Evolutionary conservation across 345 rosid genomes (phyloP), one percentile per base, ranked within the genome.

Genomic region (Sisymbrium irio): DNA sequence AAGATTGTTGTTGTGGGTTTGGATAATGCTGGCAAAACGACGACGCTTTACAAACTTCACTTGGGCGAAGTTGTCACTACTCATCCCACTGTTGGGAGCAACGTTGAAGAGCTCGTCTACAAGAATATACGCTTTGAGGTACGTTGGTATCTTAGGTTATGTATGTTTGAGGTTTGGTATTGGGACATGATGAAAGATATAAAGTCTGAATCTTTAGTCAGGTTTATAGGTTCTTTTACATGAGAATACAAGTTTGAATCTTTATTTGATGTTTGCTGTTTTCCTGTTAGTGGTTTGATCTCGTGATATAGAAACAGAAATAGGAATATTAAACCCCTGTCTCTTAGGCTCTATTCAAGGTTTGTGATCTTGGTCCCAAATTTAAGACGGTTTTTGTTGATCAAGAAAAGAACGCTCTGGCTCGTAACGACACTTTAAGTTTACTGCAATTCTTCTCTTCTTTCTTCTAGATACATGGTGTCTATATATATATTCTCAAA

Each of bases 101-200:
- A 95, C 20, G 99, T 95, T 14, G 99, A 95, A 61, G 99, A 92
- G 85, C 92, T 95, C 39, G 92, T 92, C 41, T 95, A 95, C 80
- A 92, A 92, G 82, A 95, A 95, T 45, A 95, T 95, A n/a, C 89
- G 96, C 40, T 96, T 96, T 3, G 97, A 92, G 98, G 98, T 94
- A 36, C 33, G 3, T 7, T 33, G 36, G 2, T 40, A 14, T 40
- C 35, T 40, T 40, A 13, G 17, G 11, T 39, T 53, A 14, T 36
- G 32, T 53, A 14, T 36, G 32, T 6, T 44, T 3, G 15, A 5
- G 25, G 56, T 35, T 65, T 65, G 56, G 19, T 33, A 28, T 46
- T 47, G 42, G 7, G 13, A 65, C 56, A 11, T 3, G 1, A 30
- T 10, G 3, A 22, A 30, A 10, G n/a, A n/a, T n/a, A n/a, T n/a